Base-by-base conservation (phyloP, 106 monocot species). In the Iris macrosiphon region DNA sequence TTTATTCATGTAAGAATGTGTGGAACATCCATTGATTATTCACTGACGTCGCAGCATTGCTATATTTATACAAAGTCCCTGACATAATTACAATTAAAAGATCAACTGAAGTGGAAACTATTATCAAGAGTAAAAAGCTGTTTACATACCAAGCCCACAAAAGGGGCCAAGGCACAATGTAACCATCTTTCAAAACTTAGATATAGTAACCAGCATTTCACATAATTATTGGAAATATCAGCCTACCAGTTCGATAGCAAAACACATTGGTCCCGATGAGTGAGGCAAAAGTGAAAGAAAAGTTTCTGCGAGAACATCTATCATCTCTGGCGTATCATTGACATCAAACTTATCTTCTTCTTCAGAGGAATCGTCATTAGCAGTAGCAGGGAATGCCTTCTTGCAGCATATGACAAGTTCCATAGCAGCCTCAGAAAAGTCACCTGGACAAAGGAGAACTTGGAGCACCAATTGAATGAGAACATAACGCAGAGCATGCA, bases 291-390 rank as follows among this genome's bases (percentile, higher is more conserved):
- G 53, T 22, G 86, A 86, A 45, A 90, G 80, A 25, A 98, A 73
- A 32, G 71, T 87, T 50, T 98, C 90, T 12, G 81, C 53, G 26
- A 98, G 71, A 47, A 98, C 96, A 78, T 98, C 87, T 75, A 91
- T 83, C 54, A 90, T 59, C 16, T 71, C 60, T 20, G 86, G 82
- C 16, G 33, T 26, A 33, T 48, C 71, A 59, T 85, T 62, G 41
- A 70, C 82, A 64, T 75, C 67, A 51, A 40, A 40, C 6, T 68
- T 68, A 42, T 76, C 71, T 44, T 77, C 86, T 13, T 59, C 71
- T 21, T 75, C 81, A 7, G 59, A 49, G 16, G 40, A 53, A 14
- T 78, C 79, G 53, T n/a, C 42, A 33, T 73, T 38, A 70, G 48
- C 26, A 52, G 60, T 25, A 53, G 55, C 55, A 62, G 90, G 90